Evolutionary conservation across 1,284 basidiomycete genomes (phyloP).

Genomic region (Blastosporella zonata): DNA sequence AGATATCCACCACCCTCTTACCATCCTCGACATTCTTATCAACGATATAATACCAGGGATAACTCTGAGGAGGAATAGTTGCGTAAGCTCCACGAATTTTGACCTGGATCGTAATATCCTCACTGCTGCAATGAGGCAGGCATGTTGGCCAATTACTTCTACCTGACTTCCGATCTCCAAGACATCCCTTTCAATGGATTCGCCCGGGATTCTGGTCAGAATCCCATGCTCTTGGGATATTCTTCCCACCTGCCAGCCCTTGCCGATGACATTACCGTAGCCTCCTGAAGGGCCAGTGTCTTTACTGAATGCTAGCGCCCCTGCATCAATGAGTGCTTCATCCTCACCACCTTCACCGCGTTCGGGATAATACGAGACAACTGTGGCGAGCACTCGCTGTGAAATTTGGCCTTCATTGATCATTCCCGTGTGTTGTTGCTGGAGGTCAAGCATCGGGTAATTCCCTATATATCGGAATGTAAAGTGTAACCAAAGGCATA

Average conservation of each 20-base stretch:
- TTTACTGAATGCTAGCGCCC: slow-evolving; percentile 83
- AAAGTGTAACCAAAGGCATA: not conserved
- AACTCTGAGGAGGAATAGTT: slow-evolving; percentile 42
- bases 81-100: not conserved
- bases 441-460: slow-evolving; percentile 82
- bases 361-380: slow-evolving; percentile 76
- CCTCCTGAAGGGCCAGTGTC: slow-evolving; percentile 73
- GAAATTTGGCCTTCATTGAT: slow-evolving; percentile 58
- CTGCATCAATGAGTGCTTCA: slow-evolving; percentile 78
- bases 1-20: slow-evolving; percentile 72
- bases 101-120: slow-evolving; percentile 14
- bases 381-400: slow-evolving; percentile 67
- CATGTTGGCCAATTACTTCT: slow-evolving; percentile 73
- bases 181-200: slow-evolving; percentile 27
- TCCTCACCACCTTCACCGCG: slow-evolving; percentile 59
- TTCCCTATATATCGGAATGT: slow-evolving; percentile 47
- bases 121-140: slow-evolving; percentile 75
- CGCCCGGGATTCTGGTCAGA: slow-evolving; percentile 40
- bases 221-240: slow-evolving; percentile 85
- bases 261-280: slow-evolving; percentile 70
- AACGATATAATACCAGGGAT: slow-evolving; percentile 82
- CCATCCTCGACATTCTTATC: slow-evolving; percentile 52
- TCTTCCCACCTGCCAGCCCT: slow-evolving; percentile 68
- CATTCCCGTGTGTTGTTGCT: slow-evolving; percentile 75
- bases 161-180: slow-evolving; percentile 61